Base-by-base conservation (phyloP, 225 moss, liverwort and hornwort genomes). In the Rhytidiadelphus loreus region DNA sequence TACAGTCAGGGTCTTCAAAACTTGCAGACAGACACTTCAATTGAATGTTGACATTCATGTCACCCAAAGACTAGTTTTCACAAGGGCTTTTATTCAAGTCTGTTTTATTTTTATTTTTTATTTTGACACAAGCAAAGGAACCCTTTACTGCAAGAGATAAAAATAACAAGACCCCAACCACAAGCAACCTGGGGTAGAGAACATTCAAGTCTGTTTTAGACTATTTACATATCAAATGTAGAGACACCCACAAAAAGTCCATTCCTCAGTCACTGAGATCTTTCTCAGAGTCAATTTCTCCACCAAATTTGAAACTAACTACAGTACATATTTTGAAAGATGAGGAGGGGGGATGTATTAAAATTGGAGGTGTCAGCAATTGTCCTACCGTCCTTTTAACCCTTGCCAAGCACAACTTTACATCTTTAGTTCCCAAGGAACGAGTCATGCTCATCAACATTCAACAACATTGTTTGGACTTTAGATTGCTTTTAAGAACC, bases 281-380 rank as follows among this genome's bases (percentile, higher is more conserved):
- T 66, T 65, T 22, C 6, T 9, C 6, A 22, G 3, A 39, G 13
- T 39, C n/a, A 68, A 39, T n/a, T n/a, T 39, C 22, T 39, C 4
- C 7, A 68, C 4, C 23, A 23, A 68, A 22, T 68, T 68, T n/a
- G 23, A 68, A 68, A 68, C 4, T 68, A 68, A n/a, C 48, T 48
- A 48, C 48, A 9, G 9, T 35, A 37, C 5, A 11, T 65, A 35
- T 37, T 66, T 21, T 21, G 2, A 20, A 66, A 37, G 37, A 4
- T 66, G 6, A 18, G 5, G 13, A 2, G 11, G 1, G 1, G 5
- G 20, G 11, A 11, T 20, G 2, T 66, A 20, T 39, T 24, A 8
- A 39, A 71, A 71, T 71, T 26, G 5, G 8, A 71, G 5, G 71
- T 41, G 7, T 43, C 0, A 0, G 3, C 43, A 43, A 71, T 71